These are phyloP conservation scores for Metschnikowia lunata DNA, from an alignment of 805 yeast genomes.

Conservation along the genomic window DNA sequence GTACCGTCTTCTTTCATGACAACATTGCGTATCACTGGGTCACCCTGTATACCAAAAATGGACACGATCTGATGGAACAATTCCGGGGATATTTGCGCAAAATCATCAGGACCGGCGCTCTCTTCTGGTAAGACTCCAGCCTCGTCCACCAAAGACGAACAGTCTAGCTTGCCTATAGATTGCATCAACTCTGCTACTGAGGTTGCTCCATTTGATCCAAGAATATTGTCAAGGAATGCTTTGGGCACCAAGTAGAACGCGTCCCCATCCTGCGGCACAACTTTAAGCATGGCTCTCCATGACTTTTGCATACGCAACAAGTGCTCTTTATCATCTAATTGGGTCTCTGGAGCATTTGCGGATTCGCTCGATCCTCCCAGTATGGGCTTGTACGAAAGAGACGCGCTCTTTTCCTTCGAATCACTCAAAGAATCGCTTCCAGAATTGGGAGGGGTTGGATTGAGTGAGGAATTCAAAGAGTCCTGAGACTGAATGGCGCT, in stretches of 20 bases:
- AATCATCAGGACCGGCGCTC: slow-evolving; percentile 17
- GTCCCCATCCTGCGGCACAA: slow-evolving; percentile 39
- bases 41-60: slow-evolving; percentile 52
- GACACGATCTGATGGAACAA: slow-evolving; percentile 42
- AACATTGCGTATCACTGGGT: slow-evolving; percentile 31
- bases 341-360: too few species aligned
- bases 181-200: slow-evolving; percentile 25
- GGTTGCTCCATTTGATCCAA: slow-evolving; percentile 17
- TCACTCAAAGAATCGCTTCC: slow-evolving; percentile 2
- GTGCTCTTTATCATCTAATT: neutral
- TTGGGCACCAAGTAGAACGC: slow-evolving; percentile 46
- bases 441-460: slow-evolving; percentile 1
- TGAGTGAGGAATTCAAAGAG: neutral
- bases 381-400: neutral
- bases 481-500: too few species aligned
- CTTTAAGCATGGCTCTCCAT: slow-evolving; percentile 9
- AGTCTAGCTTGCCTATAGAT: slow-evolving; percentile 46
- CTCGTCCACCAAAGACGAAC: slow-evolving; percentile 40
- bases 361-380: neutral
- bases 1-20: slow-evolving; percentile 25
- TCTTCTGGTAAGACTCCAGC: slow-evolving; percentile 39
- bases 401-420: neutral
- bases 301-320: slow-evolving; percentile 3
- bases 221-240: slow-evolving; percentile 40
- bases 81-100: slow-evolving; percentile 35